These are phyloP conservation scores for Collybia nuda DNA, from an alignment of 768 basidiomycete species.

Conservation along the genomic window DNA sequence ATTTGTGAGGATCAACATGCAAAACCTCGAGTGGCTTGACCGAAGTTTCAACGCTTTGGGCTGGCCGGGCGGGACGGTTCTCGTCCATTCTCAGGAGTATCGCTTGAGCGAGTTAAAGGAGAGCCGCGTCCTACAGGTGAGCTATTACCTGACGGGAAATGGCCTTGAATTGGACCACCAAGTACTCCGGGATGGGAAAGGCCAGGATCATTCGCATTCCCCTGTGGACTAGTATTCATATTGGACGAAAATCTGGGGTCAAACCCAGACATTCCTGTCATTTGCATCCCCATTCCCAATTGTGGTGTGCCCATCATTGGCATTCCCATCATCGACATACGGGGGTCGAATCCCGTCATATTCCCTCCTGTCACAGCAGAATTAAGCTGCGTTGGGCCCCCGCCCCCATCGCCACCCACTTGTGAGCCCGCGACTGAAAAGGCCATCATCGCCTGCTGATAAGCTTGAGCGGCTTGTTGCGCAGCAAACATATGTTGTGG, in stretches of 20 bases:
- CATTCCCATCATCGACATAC: constrained; percentile 84
- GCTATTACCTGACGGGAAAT: constrained; percentile 44
- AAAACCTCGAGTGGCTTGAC: no score
- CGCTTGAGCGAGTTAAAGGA: constrained; percentile 39
- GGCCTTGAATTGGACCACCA: constrained; percentile 27
- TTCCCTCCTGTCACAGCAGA: constrained; percentile 57
- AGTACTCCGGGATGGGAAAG: constrained; percentile 35
- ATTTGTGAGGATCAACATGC: no score
- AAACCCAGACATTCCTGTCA: constrained; percentile 63
- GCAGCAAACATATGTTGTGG: constrained; percentile 87
- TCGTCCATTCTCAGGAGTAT: constrained; percentile 15
- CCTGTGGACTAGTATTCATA: constrained; percentile 18
- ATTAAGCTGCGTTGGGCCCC: constrained; percentile 36
- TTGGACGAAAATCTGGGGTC: constrained; percentile 55
- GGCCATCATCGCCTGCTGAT: constrained; percentile 87
- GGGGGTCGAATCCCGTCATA: constrained; percentile 57
- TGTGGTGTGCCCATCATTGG: constrained; percentile 55
- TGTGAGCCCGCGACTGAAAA: constrained; percentile 77
- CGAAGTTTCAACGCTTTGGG: constrained; percentile 25
- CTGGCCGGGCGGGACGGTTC: constrained; percentile 32
- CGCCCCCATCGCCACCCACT: constrained; percentile 57
- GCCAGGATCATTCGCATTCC: constrained; percentile 27
- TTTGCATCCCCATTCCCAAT: constrained; percentile 47
- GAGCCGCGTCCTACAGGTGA: constrained; percentile 55
- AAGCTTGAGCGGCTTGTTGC: constrained; percentile 82